Conservation (phyloP, 495 filamentous ascomycete genomes). For the Echria macrotheca region DNA sequence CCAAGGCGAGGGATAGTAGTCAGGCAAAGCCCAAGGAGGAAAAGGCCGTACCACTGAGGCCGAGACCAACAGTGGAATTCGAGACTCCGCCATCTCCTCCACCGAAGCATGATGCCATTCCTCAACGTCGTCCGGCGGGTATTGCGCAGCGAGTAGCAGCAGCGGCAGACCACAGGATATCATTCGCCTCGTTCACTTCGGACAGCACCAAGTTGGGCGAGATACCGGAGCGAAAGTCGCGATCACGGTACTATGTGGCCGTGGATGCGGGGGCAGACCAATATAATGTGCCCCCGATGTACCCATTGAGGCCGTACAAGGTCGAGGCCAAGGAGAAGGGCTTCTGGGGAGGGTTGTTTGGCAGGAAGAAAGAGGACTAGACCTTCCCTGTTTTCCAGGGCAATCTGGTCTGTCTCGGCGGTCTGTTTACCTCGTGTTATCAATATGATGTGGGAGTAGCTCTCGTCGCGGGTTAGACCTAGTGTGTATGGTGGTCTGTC, state of each 20-base stretch:
- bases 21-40: not conserved
- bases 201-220: conserved; percentile 36
- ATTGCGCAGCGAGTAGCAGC: conserved; percentile 6
- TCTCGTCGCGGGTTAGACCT: too few relatives aligned
- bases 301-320: conserved; percentile 27
- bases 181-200: conserved; percentile 26
- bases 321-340: conserved; percentile 24
- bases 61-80: conserved; percentile 2
- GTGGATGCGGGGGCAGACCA: conserved; percentile 17
- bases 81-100: not conserved
- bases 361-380: conserved; percentile 12
- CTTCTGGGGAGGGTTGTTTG: conserved; percentile 26
- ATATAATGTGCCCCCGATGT: conserved; percentile 26
- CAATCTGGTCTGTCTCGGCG: not conserved
- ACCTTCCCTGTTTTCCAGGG: not conserved
- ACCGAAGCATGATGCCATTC: not conserved
- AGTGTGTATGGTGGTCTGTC: too few relatives aligned
- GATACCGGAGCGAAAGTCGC: conserved; percentile 26
- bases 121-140: not conserved
- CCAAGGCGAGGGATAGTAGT: not conserved
- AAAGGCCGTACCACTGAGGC: not conserved
- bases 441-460: too few relatives aligned
- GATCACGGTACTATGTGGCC: conserved; percentile 10
- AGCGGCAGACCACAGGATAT: conserved; percentile 19
- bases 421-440: not conserved